Evolutionary conservation across 306 rosid genomes (phyloP).

Genomic region (Begonia masoniana): DNA sequence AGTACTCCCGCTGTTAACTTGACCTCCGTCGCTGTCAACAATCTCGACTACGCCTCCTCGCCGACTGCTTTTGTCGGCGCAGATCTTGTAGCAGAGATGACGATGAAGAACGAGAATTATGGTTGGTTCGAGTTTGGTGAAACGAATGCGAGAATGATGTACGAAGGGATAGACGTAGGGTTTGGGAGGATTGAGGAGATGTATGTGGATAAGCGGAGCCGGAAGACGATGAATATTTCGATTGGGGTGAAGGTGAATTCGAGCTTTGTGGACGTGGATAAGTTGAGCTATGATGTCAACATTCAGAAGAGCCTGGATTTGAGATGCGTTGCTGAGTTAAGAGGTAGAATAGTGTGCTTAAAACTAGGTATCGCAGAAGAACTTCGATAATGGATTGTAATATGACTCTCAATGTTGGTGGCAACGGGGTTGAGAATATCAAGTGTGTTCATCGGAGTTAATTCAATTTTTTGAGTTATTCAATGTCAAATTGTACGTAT

Average conservation of each 20-base stretch:
- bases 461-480: too few relatives aligned
- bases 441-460: not conserved
- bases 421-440: slow-evolving; percentile 5
- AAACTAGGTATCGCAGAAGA: not conserved
- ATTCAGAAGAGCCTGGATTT: slow-evolving; percentile 8
- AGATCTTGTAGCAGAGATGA: not conserved
- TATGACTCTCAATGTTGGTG: slow-evolving; percentile 2
- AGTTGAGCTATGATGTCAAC: slow-evolving; percentile 2
- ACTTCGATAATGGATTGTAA: slow-evolving; percentile 1
- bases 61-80: slow-evolving; percentile 3
- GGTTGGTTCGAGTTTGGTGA: slow-evolving; percentile 6
- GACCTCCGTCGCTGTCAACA: not conserved
- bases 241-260: slow-evolving; percentile 3
- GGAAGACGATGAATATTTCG: not conserved
- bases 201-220: not conserved
- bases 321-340: slow-evolving; percentile 2
- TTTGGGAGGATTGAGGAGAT: not conserved
- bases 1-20: not conserved
- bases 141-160: not conserved
- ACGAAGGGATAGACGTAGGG: slow-evolving; percentile 1
- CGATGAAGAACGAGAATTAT: not conserved
- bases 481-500: too few relatives aligned
- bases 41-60: slow-evolving; percentile 7
- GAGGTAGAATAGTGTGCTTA: slow-evolving; percentile 4
- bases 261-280: not conserved